These are phyloP conservation scores for Podaxis sp. DNA, from an alignment of 768 basidiomycete genomes.

Conservation along the genomic window DNA sequence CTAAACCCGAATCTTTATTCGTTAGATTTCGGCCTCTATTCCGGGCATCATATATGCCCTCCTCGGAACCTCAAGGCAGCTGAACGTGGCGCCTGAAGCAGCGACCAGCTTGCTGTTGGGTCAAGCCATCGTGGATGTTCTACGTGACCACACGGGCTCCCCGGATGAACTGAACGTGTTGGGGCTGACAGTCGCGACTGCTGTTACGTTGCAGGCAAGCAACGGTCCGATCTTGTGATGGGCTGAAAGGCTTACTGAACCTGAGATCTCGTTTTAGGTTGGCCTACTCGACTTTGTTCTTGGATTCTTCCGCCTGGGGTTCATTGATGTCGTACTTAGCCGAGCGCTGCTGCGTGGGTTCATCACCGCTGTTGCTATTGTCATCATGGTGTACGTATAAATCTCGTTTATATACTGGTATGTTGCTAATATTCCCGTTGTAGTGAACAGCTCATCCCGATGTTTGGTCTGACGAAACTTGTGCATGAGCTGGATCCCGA, in stretches of 20 bases:
- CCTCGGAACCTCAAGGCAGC: slow-evolving; percentile 81
- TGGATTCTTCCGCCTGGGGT: slow-evolving; percentile 87
- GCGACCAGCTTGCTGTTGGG: slow-evolving; percentile 85
- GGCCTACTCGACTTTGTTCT: slow-evolving; percentile 84
- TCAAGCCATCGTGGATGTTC: slow-evolving; percentile 75
- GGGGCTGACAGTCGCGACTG: slow-evolving; percentile 70
- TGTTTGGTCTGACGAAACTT: slow-evolving; percentile 75
- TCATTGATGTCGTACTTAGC: slow-evolving; percentile 91
- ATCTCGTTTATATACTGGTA: neutral
- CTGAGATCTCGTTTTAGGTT: slow-evolving; percentile 43
- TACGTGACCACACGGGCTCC: slow-evolving; percentile 46
- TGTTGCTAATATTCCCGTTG: slow-evolving; percentile 11
- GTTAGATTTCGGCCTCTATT: slow-evolving; percentile 79
- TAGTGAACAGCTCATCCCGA: slow-evolving; percentile 85
- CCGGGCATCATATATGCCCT: slow-evolving; percentile 88
- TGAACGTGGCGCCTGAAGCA: slow-evolving; percentile 88
- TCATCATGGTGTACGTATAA: slow-evolving; percentile 74
- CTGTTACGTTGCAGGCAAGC: slow-evolving; percentile 79
- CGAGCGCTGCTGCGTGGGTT: slow-evolving; percentile 88
- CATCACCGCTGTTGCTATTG: slow-evolving; percentile 78
- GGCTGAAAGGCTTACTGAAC: neutral
- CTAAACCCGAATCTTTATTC: neutral
- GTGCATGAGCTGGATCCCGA: slow-evolving; percentile 57
- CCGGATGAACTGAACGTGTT: slow-evolving; percentile 47
- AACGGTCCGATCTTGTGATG: neutral